phyloP scores from a whole-genome alignment of 148 eudicot species.

The Dianthus caryophyllus region DNA sequence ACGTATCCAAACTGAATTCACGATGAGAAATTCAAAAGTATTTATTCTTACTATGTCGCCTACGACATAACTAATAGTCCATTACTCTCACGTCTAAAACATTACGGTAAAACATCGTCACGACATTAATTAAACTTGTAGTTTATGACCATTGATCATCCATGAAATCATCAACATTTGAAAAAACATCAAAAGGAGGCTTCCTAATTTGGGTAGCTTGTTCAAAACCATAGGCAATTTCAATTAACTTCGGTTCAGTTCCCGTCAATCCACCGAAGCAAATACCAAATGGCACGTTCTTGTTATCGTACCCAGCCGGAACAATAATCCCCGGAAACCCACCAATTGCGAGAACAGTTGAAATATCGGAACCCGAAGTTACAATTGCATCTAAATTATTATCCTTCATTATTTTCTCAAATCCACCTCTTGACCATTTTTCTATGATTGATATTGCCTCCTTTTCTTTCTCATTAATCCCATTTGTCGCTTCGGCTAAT shows the following conservation, averaged over 20 bases:
- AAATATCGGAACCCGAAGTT: constrained; percentile 18
- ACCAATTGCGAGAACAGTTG: constrained; percentile 39
- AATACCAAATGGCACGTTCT: constrained; percentile 31
- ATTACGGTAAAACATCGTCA: too few relatives aligned
- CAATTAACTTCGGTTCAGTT: constrained; percentile 29
- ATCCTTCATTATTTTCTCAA: constrained; percentile 49
- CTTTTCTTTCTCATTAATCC: constrained; percentile 30
- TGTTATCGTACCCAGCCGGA: constrained; percentile 28
- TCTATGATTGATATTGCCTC: constrained; percentile 7
- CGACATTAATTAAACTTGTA: too few relatives aligned
- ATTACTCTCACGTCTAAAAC: too few relatives aligned
- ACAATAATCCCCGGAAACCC: constrained; percentile 46
- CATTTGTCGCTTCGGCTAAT: constrained; percentile 38
- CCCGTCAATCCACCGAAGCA: constrained; percentile 34
- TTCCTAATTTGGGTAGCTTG: constrained; percentile 36
- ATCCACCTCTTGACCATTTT: constrained; percentile 28
- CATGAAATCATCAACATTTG: too few relatives aligned
- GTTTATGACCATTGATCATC: too few relatives aligned
- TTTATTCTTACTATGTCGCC: too few relatives aligned
- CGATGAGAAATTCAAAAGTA: too few relatives aligned
- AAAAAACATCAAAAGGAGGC: constrained; percentile 23
- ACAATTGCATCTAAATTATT: constrained; percentile 45
- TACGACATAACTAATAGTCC: too few relatives aligned
- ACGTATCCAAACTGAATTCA: too few relatives aligned
- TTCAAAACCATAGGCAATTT: constrained; percentile 38